Evolutionary conservation across 306 rosid species (phyloP).

Genomic region (Quercus engelmannii): DNA sequence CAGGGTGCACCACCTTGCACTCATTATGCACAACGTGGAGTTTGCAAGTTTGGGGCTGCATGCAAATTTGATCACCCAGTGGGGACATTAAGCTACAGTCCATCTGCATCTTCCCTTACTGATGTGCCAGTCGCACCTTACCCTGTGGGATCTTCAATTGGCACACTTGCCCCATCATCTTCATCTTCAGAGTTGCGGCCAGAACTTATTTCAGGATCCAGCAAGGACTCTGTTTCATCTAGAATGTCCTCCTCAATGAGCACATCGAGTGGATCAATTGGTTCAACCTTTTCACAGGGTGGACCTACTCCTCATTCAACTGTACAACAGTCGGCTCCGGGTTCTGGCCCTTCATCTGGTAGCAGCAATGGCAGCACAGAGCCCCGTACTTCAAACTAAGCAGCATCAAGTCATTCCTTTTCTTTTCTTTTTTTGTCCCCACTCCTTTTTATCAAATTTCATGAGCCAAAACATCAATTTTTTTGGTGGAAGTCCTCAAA

Average conservation of each 20-base stretch:
- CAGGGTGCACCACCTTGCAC: conserved; percentile 93
- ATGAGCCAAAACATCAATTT: conserved; percentile 50
- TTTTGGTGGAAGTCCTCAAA: conserved; percentile 56
- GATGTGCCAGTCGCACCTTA: conserved; percentile 94
- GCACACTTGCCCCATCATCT: conserved; percentile 82
- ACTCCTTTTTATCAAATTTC: conserved; percentile 64
- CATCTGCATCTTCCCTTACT: conserved; percentile 86
- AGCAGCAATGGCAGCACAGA: conserved; percentile 48
- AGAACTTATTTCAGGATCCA: conserved; percentile 58
- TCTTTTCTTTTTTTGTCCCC: conserved; percentile 12
- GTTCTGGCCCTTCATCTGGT: conserved; percentile 51
- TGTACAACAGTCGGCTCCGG: conserved; percentile 58
- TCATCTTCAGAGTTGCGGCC: conserved; percentile 91
- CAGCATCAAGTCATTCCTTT: conserved; percentile 52
- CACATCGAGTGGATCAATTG: conserved; percentile 72
- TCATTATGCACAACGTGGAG: conserved; percentile 88
- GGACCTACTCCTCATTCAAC: conserved; percentile 51
- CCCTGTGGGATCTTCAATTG: conserved; percentile 89
- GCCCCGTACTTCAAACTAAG: conserved; percentile 66
- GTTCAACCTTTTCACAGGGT: conserved; percentile 60
- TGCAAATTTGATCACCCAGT: conserved; percentile 94
- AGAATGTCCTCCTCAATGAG: conserved; percentile 81
- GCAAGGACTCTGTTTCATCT: conserved; percentile 66
- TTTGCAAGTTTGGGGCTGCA: conserved; percentile 82
- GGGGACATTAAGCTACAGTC: conserved; percentile 86